Evolutionary conservation across 768 basidiomycete species (phyloP).

Genomic region (Lactifluus pinguis): DNA sequence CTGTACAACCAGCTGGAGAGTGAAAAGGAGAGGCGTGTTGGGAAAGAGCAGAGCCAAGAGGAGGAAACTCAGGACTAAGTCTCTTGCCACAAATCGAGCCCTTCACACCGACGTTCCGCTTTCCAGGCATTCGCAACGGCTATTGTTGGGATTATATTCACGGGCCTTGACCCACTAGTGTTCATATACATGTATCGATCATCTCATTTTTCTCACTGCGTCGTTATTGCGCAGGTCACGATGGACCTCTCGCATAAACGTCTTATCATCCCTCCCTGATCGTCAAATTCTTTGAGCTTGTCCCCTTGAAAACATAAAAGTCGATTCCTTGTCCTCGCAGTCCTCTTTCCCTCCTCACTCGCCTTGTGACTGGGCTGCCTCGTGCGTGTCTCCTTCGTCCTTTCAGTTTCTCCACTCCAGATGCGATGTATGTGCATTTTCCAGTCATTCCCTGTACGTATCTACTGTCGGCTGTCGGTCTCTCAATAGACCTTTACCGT

Average conservation of each 20-base stretch:
- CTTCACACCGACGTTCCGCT: constrained; percentile 12
- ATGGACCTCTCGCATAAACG: constrained; percentile 10
- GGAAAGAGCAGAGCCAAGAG: constrained; percentile 66
- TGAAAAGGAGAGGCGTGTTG: constrained; percentile 91
- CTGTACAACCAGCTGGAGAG: constrained; percentile 96
- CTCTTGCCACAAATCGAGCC: background rate
- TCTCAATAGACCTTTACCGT: constrained; percentile 15
- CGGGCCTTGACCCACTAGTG: constrained; percentile 20
- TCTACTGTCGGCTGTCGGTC: constrained; percentile 16
- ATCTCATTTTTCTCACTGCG: constrained; percentile 13
- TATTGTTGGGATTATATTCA: constrained; percentile 21
- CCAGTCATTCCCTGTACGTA: constrained; percentile 19
- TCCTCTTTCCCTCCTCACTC: background rate
- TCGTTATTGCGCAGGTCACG: constrained; percentile 13
- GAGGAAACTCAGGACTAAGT: constrained; percentile 28
- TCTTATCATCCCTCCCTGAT: constrained; percentile 4
- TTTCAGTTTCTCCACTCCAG: constrained; percentile 6
- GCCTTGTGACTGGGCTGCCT: constrained; percentile 1
- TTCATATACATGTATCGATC: constrained; percentile 20
- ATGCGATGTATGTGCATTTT: constrained; percentile 15
- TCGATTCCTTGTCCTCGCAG: background rate
- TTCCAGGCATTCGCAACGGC: constrained; percentile 8
- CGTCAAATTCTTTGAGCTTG: constrained; percentile 7
- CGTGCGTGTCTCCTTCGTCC: constrained; percentile 4
- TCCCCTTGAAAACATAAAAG: constrained; percentile 7